These are phyloP conservation scores for Rosa multiflora DNA, from an alignment of 306 rosid species.

Conservation along the genomic window DNA sequence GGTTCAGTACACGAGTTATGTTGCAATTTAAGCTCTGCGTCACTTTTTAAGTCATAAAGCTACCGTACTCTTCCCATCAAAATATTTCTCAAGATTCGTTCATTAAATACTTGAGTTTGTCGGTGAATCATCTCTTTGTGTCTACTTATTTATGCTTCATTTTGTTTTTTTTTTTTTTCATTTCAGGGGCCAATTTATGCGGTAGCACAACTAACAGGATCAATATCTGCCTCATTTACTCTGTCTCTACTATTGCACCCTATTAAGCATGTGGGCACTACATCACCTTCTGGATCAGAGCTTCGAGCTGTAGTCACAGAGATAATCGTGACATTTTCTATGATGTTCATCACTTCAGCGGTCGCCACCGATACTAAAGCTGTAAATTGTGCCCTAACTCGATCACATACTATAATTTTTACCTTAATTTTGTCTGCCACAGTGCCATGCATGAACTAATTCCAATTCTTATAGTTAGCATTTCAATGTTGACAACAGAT, in stretches of 20 bases:
- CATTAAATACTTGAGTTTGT: too few species aligned
- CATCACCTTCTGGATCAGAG: constrained; percentile 58
- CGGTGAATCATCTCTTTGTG: too few species aligned
- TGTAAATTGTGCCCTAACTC: constrained; percentile 27
- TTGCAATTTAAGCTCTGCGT: too few species aligned
- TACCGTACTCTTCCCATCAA: too few species aligned
- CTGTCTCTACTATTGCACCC: constrained; percentile 48
- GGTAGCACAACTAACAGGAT: constrained; percentile 67
- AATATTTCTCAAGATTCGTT: too few species aligned
- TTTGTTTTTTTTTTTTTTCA: not conserved
- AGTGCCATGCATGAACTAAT: too few species aligned
- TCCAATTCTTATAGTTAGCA: too few species aligned
- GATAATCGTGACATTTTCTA: constrained; percentile 56
- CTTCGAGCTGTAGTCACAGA: constrained; percentile 62
- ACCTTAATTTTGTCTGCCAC: too few species aligned
- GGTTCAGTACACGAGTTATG: too few species aligned
- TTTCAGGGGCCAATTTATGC: constrained; percentile 69
- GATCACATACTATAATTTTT: too few species aligned
- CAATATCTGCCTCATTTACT: constrained; percentile 65
- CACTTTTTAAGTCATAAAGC: too few species aligned
- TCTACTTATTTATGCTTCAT: too few species aligned
- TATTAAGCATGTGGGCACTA: constrained; percentile 44
- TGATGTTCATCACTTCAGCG: constrained; percentile 71
- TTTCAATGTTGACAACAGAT: constrained; percentile 31
- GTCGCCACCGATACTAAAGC: constrained; percentile 74